A percentile compares a stretch with the other conserved stretches of the same genome.
Conservation (phyloP, 495 filamentous ascomycete genomes). For the Aspergillus kassunensis region DNA sequence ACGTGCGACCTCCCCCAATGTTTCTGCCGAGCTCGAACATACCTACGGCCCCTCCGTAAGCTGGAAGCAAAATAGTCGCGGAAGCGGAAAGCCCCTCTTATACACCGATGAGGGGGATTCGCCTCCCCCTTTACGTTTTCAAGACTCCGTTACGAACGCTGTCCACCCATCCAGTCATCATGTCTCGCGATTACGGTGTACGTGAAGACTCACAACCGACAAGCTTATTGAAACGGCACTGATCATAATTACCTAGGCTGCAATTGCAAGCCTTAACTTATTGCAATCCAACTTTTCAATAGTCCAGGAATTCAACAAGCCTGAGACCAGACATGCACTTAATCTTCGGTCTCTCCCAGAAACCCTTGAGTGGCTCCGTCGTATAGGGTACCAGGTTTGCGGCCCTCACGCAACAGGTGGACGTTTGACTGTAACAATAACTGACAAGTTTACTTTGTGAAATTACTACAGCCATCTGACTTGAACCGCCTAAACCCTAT, state of each 20-base stretch:
- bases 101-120: constrained; percentile 22
- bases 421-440: not conserved
- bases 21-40: not conserved
- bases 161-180: constrained; percentile 29
- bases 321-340: constrained; percentile 54
- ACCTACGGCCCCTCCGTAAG: constrained; percentile 1
- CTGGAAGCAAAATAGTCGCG: constrained; percentile 4
- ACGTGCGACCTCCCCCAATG: not conserved
- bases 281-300: constrained; percentile 82
- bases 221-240: not conserved
- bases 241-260: constrained; percentile 47
- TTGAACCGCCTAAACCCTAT: constrained; percentile 70
- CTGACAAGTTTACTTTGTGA: not conserved
- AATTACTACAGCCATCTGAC: constrained; percentile 56
- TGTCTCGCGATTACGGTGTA: constrained; percentile 46
- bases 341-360: constrained; percentile 68
- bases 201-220: constrained; percentile 6
- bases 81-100: constrained; percentile 9
- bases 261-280: constrained; percentile 81
- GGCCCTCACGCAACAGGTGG: not conserved
- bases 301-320: constrained; percentile 66
- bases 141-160: constrained; percentile 25
- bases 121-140: constrained; percentile 8
- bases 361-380: constrained; percentile 70
- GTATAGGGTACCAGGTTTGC: constrained; percentile 74